phyloP scores from a whole-genome alignment of 208 protist genomes.

The Leishmania mexicana region DNA sequence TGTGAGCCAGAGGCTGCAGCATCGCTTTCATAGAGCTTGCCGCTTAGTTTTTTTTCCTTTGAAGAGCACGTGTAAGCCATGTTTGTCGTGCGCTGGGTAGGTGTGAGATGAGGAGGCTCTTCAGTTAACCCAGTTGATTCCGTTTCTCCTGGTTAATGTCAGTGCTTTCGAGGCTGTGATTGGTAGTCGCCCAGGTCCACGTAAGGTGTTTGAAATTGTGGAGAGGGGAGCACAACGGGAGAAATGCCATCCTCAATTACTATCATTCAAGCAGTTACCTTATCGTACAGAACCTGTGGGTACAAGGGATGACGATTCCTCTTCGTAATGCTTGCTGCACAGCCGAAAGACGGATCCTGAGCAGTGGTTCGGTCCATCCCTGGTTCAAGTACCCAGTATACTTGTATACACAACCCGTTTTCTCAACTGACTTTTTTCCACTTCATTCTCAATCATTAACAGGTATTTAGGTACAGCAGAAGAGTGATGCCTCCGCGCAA shows the following conservation, averaged over 20 bases:
- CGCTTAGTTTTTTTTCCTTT: background rate
- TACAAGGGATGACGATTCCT: background rate
- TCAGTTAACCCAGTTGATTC: background rate
- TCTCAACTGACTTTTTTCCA: background rate
- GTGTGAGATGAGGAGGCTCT: too few relatives aligned
- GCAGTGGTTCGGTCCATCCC: too few relatives aligned
- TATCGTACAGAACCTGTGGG: background rate
- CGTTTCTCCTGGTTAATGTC: background rate
- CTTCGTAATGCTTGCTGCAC: background rate
- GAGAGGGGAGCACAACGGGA: background rate
- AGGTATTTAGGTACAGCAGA: background rate
- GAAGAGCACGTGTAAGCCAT: background rate
- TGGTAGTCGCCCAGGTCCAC: too few relatives aligned
- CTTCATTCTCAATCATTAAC: background rate
- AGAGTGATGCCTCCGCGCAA: constrained; percentile 23
- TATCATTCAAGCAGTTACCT: background rate
- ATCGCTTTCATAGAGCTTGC: background rate
- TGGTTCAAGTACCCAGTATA: background rate
- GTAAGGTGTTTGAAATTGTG: background rate
- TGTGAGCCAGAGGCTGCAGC: background rate
- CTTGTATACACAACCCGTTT: background rate
- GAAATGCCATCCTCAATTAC: background rate
- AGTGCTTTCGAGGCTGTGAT: background rate
- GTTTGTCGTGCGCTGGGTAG: background rate
- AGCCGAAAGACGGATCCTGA: background rate